Conservation (phyloP, 768 basidiomycete species). For the Leucocoprinus sp. region DNA sequence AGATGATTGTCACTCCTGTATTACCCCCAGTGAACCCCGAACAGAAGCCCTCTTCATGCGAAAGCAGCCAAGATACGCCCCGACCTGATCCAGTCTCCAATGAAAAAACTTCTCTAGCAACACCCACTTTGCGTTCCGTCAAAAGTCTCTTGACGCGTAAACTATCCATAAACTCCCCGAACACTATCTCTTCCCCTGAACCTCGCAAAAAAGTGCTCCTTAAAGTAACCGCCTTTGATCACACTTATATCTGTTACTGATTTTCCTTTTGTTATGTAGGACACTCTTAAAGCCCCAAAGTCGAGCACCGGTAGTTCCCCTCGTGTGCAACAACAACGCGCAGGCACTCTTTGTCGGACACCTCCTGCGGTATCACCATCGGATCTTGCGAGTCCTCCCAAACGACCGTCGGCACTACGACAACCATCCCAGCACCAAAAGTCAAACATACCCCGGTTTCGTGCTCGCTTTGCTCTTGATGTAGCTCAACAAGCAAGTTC, state of each 20-base stretch:
- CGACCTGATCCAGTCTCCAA: neutral
- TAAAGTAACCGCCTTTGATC: neutral
- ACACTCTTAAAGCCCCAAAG: neutral
- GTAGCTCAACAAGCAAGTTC: constrained; percentile 17
- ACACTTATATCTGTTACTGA: neutral
- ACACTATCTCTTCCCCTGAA: neutral
- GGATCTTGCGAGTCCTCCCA: neutral
- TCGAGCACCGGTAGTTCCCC: neutral
- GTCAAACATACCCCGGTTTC: constrained; percentile 30
- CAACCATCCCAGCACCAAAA: constrained; percentile 8
- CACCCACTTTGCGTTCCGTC: constrained; percentile 10
- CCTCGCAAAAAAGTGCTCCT: neutral
- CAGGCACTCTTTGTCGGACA: neutral
- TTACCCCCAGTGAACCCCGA: neutral
- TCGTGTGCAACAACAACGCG: neutral
- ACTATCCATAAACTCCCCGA: neutral
- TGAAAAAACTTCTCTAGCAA: neutral
- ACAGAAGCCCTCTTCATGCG: neutral
- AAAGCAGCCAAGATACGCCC: neutral
- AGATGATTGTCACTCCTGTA: neutral
- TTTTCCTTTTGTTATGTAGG: neutral
- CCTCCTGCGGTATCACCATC: neutral
- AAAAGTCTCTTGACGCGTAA: constrained; percentile 12
- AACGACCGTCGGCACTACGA: neutral
- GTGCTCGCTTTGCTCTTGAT: constrained; percentile 17